Evolutionary conservation across 2,329 filamentous ascomycete species (phyloP).

Genomic region (Shiraia sp.): DNA sequence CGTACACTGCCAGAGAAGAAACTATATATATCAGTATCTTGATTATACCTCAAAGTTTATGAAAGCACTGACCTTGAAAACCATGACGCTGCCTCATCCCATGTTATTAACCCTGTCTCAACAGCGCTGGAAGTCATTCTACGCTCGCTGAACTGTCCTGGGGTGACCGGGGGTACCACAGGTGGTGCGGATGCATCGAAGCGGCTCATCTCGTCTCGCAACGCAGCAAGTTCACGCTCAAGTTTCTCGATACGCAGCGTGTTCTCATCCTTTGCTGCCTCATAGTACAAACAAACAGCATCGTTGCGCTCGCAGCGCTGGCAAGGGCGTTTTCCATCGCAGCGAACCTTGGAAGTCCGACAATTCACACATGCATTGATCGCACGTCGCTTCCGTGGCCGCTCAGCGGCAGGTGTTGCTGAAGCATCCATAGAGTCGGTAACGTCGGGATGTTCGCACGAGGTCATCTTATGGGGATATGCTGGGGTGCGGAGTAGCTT

Average conservation of each 20-base stretch:
- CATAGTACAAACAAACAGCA: slow-evolving; percentile 29
- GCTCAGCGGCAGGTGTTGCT: slow-evolving; percentile 8
- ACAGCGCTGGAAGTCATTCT: slow-evolving; percentile 22
- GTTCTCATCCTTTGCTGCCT: slow-evolving; percentile 29
- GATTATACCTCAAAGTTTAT: neutral
- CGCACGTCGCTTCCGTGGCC: slow-evolving; percentile 37
- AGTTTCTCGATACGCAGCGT: slow-evolving; percentile 30
- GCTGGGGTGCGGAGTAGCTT: too few relatives aligned
- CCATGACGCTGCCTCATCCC: slow-evolving; percentile 30
- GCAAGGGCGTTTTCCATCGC: slow-evolving; percentile 37
- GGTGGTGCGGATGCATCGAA: slow-evolving; percentile 5
- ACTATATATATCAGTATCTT: slow-evolving; percentile 10
- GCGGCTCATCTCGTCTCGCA: slow-evolving; percentile 19
- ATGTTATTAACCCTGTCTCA: slow-evolving; percentile 27
- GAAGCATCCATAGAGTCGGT: slow-evolving; percentile 15
- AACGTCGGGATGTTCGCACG: slow-evolving; percentile 9
- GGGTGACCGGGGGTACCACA: slow-evolving; percentile 1
- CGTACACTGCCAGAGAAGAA: slow-evolving; percentile 39
- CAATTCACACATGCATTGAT: slow-evolving; percentile 38
- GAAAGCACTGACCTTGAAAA: slow-evolving; percentile 22
- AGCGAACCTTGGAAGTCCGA: slow-evolving; percentile 39
- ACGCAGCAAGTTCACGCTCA: slow-evolving; percentile 23
- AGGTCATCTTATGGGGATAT: too few relatives aligned
- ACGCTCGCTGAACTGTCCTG: slow-evolving; percentile 1
- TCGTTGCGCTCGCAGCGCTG: slow-evolving; percentile 33